Evolutionary conservation across 2,329 filamentous ascomycete genomes (phyloP), one percentile per base, ranked within the genome.

Genomic region (Fusarium sp.): DNA sequence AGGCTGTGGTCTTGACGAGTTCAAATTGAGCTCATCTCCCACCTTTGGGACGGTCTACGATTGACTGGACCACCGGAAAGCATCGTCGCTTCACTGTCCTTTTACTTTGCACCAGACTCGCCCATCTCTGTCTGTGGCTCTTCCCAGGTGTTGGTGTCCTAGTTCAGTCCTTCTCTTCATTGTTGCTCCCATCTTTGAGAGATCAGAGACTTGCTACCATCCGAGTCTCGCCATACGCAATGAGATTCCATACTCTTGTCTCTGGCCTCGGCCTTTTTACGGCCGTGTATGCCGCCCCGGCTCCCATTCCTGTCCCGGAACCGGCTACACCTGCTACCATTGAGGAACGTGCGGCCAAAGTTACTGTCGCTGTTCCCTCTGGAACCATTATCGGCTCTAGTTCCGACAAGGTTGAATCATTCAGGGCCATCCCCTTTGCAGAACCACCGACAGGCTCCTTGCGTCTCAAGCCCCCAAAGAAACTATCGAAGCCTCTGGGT

Each of bases 391-490:
- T 82, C 37, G 86, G 86, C 33, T 52, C 75, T 65, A 56, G 70
- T n/a, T 56, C 73, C 3, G 67, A 72, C 3, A 74, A 75, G 23
- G 80, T 92, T 17, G 90, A 94, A 53, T 84, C 80, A 23, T 93
- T 91, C 77, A 86, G 83, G 51, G 90, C 88, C 19, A 91, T 95
- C 52, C 91, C 90, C 4, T 95, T 87, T 69, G 90, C 90, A 3
- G 79, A 91, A 59, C 82, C 89, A 2, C 91, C 91, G 0, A 80
- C 84, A 0, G 89, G 88, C 0, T 72, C 79, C 4, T 78, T 92
- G 21, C 86, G 91, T 14, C 82, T 95, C 31, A 88, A 84, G 70
- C 88, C 89, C 7, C 91, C 91, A 1, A 81, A 86, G 69, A 72
- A 61, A 27, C 76, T 91, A 14, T 84, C 80, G 7, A 75, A 78